phyloP scores from a whole-genome alignment of 1,284 basidiomycete species.

The Ustilago shanxiensis region DNA sequence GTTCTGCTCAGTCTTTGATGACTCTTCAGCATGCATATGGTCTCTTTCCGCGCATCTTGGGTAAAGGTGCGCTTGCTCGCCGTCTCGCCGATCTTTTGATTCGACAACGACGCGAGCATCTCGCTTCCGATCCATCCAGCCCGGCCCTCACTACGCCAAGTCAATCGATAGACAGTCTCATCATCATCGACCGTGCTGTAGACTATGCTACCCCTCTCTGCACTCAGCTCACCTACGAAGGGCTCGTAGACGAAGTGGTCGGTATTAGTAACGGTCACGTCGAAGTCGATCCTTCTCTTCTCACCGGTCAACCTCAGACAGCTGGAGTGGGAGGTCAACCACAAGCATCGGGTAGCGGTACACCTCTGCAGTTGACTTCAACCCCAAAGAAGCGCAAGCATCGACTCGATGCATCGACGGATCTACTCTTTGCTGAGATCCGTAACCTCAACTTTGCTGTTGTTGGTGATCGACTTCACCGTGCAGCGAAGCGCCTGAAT shows the following conservation, averaged over 20 bases:
- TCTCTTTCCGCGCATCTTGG: conserved; percentile 89
- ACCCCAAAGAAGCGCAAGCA: conserved; percentile 74
- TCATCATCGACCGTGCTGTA: conserved; percentile 89
- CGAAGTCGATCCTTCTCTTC: conserved; percentile 84
- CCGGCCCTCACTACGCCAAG: conserved; percentile 56
- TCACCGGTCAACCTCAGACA: conserved; percentile 71
- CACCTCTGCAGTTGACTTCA: conserved; percentile 49
- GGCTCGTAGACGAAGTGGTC: conserved; percentile 92
- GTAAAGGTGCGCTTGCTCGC: conserved; percentile 88
- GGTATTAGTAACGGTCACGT: conserved; percentile 91
- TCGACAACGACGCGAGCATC: conserved; percentile 74
- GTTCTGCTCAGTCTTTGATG: conserved; percentile 87
- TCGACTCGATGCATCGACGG: conserved; percentile 80
- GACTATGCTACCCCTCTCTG: conserved; percentile 96
- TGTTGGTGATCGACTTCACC: conserved; percentile 86
- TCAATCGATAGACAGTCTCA: conserved; percentile 81
- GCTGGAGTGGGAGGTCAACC: conserved; percentile 25
- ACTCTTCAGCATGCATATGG: conserved; percentile 89
- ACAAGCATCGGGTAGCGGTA: conserved; percentile 46
- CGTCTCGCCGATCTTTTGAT: conserved; percentile 81
- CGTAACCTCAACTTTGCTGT: conserved; percentile 93
- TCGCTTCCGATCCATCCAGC: conserved; percentile 67
- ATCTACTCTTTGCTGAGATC: conserved; percentile 86
- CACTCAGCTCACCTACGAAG: conserved; percentile 96
- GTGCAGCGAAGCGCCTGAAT: conserved; percentile 85